These are phyloP conservation scores for Colletotrichum plurivorum DNA, from an alignment of 2,329 filamentous ascomycete genomes.

Conservation along the genomic window DNA sequence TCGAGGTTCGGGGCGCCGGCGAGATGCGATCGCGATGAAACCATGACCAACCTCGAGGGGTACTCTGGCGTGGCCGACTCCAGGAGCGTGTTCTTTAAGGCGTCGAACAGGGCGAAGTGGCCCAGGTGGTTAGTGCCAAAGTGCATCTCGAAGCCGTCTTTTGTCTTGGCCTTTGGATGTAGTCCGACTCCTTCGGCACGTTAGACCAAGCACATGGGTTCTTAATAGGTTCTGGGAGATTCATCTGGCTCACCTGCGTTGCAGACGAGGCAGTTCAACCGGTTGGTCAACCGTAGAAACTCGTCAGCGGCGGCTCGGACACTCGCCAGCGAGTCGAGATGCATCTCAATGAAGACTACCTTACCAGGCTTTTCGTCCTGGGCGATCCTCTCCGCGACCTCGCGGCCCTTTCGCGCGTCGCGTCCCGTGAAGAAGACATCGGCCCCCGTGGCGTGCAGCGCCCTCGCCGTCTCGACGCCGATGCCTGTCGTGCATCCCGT, in stretches of 20 bases:
- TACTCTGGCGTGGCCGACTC: conserved; percentile 53
- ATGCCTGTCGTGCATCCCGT: conserved; percentile 59
- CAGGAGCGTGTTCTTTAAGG: conserved; percentile 60
- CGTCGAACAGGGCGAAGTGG: conserved; percentile 60
- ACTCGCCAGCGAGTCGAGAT: conserved; percentile 48
- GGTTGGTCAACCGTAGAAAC: conserved; percentile 36
- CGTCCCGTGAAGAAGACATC: conserved; percentile 60
- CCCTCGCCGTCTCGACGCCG: conserved; percentile 57
- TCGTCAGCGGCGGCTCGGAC: conserved; percentile 45
- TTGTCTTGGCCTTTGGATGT: conserved; percentile 50
- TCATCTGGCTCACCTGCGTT: conserved; percentile 53
- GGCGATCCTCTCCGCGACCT: conserved; percentile 40
- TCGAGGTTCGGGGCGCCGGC: conserved; percentile 50
- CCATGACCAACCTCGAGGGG: conserved; percentile 60
- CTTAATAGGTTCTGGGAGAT: neutral
- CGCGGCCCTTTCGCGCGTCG: conserved; percentile 48
- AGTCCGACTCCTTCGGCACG: conserved; percentile 52
- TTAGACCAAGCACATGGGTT: too few species aligned
- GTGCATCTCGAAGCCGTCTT: conserved; percentile 64
- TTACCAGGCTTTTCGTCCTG: conserved; percentile 35
- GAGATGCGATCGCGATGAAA: conserved; percentile 60
- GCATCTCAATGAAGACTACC: conserved; percentile 52
- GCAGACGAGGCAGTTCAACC: conserved; percentile 52
- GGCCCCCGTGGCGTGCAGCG: conserved; percentile 59
- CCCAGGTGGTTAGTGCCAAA: conserved; percentile 66